phyloP scores from a whole-genome alignment of 2,329 filamentous ascomycete genomes.

The Elsinoe necatrix region DNA sequence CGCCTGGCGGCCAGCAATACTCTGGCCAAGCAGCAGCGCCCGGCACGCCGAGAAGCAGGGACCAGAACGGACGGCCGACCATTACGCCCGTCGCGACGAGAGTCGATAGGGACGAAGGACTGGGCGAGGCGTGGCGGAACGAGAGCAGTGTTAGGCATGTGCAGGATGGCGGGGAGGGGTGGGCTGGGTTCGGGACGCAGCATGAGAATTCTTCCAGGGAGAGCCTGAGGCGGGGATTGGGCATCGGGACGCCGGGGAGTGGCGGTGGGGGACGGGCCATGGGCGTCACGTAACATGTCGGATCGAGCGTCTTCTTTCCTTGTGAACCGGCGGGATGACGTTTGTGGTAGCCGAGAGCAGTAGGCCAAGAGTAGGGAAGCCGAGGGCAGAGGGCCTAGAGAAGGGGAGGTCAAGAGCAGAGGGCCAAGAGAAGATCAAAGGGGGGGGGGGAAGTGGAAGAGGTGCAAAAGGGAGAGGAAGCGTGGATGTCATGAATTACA shows the following conservation, averaged over 20 bases:
- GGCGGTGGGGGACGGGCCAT: conserved; percentile 24
- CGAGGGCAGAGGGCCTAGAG: not conserved
- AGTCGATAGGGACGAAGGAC: conserved; percentile 79
- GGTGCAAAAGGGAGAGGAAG: not conserved
- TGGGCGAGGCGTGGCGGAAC: conserved; percentile 62
- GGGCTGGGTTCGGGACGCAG: conserved; percentile 22
- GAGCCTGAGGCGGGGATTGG: conserved; percentile 23
- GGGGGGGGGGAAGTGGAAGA: not conserved
- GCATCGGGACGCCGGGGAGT: conserved; percentile 15
- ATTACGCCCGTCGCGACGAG: conserved; percentile 52
- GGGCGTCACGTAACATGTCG: conserved; percentile 20
- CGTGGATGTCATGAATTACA: not conserved
- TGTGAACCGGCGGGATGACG: no score
- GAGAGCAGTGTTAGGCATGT: conserved; percentile 78
- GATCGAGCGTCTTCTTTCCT: no score
- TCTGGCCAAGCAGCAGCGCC: conserved; percentile 18
- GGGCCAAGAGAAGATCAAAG: not conserved
- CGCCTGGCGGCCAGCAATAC: conserved; percentile 26
- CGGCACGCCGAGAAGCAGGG: conserved; percentile 20
- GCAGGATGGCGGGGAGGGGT: conserved; percentile 18
- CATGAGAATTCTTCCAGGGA: conserved; percentile 25
- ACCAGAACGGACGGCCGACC: conserved; percentile 30
- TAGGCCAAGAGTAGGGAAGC: no score
- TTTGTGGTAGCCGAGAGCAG: no score
- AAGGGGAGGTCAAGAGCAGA: not conserved